These are phyloP conservation scores for Colletotrichum plurivorum DNA, from an alignment of 2,329 filamentous ascomycete genomes.

Conservation along the genomic window DNA sequence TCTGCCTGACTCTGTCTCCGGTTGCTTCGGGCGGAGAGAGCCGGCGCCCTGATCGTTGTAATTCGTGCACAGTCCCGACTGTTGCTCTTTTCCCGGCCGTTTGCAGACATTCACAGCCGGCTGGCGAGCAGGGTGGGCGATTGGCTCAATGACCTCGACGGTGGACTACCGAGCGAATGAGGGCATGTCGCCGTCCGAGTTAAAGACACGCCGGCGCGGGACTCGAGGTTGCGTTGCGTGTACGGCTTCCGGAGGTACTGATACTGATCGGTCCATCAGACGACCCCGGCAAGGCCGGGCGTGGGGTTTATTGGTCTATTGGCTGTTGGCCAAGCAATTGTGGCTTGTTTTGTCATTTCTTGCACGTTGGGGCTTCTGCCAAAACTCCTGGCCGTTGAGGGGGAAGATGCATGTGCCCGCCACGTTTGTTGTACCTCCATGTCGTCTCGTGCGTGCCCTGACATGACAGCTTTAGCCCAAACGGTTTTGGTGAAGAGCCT, in stretches of 20 bases:
- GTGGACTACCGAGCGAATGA: neutral
- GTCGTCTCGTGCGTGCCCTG: neutral
- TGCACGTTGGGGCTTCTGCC: neutral
- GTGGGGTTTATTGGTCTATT: neutral
- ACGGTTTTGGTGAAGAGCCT: neutral
- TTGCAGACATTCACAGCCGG: constrained; percentile 16
- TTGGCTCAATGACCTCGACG: neutral
- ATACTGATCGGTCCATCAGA: neutral
- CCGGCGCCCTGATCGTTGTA: constrained; percentile 1
- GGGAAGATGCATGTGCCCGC: neutral
- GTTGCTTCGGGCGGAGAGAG: constrained; percentile 26
- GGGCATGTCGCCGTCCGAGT: neutral
- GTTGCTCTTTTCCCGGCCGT: neutral
- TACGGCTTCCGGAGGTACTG: neutral
- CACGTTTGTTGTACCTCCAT: neutral
- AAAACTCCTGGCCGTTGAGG: constrained; percentile 1
- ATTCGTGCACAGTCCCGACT: constrained; percentile 1
- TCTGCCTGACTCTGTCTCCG: constrained; percentile 20
- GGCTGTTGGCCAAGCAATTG: constrained; percentile 6
- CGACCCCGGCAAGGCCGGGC: neutral
- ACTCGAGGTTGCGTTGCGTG: neutral
- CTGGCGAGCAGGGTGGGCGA: constrained; percentile 9
- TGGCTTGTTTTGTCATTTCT: constrained; percentile 13
- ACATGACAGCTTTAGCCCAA: neutral
- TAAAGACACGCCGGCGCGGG: constrained; percentile 4